Conservation (phyloP, 805 yeast species). For the Pichia eremophila region DNA sequence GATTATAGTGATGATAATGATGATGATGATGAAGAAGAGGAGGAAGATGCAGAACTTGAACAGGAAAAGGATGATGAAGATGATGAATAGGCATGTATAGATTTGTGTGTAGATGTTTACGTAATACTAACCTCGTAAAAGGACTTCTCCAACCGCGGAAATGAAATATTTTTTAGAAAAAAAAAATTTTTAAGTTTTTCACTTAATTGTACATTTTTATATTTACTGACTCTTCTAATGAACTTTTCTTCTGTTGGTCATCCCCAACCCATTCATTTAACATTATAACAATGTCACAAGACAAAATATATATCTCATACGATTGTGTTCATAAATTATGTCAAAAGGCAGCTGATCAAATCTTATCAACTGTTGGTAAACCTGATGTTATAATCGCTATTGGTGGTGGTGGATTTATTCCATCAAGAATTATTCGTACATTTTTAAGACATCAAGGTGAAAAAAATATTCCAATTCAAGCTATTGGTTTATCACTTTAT, state of each 20-base stretch:
- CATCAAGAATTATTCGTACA: constrained; percentile 58
- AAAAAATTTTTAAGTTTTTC: too few species aligned
- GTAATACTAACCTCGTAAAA: too few species aligned
- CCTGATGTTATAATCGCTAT: constrained; percentile 55
- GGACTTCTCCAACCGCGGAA: too few species aligned
- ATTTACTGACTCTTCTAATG: too few species aligned
- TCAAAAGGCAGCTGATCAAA: constrained; percentile 35
- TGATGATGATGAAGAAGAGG: not conserved
- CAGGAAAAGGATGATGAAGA: too few species aligned
- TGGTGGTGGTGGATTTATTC: constrained; percentile 69
- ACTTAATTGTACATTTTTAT: too few species aligned
- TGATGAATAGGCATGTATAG: too few species aligned
- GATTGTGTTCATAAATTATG: constrained; percentile 78
- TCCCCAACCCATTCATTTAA: too few species aligned
- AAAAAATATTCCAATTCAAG: constrained; percentile 62
- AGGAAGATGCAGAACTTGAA: too few species aligned
- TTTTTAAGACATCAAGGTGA: constrained; percentile 49
- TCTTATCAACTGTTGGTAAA: constrained; percentile 24
- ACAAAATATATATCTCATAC: constrained; percentile 60
- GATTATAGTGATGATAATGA: constrained; percentile 14
- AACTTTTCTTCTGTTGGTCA: too few species aligned
- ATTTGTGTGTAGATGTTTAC: too few species aligned
- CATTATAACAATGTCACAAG: constrained; percentile 23
- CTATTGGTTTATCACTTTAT: constrained; percentile 56
- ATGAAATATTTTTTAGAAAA: too few species aligned